Conservation (phyloP, 257 asterid species). For the Marsdenia floribunda region DNA sequence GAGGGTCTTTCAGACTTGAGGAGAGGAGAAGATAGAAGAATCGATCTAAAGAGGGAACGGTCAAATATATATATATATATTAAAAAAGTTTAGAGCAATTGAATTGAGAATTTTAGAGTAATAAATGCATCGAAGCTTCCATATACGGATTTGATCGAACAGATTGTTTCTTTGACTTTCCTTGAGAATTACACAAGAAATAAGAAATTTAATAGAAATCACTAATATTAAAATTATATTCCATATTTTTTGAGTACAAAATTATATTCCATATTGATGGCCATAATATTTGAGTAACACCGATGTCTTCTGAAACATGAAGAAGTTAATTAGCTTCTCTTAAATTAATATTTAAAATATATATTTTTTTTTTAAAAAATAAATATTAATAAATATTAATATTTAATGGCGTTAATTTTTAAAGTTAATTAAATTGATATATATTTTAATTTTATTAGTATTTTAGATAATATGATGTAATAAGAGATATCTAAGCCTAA, state of each 20-base stretch:
- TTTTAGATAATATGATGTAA: too few relatives aligned
- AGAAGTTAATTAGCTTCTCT: too few relatives aligned
- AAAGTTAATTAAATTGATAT: too few relatives aligned
- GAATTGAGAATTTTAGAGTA: neutral
- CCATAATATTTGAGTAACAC: neutral
- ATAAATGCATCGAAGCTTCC: neutral
- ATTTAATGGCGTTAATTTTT: too few relatives aligned
- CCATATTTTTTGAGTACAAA: conserved; percentile 2
- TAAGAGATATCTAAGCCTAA: too few relatives aligned
- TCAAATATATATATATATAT: neutral
- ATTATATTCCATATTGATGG: conserved; percentile 5
- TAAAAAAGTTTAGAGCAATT: neutral
- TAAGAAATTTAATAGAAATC: neutral
- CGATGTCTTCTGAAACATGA: too few relatives aligned
- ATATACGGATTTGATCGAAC: neutral
- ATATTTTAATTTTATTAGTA: too few relatives aligned
- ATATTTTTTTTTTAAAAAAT: too few relatives aligned
- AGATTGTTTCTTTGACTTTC: neutral
- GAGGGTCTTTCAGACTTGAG: neutral
- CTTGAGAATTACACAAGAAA: neutral
- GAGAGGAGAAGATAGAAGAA: neutral
- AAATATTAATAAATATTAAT: too few relatives aligned
- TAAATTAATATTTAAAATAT: too few relatives aligned
- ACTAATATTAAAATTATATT: neutral
- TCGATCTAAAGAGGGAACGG: conserved; percentile 4